Evolutionary conservation across 805 yeast genomes (phyloP), one percentile per base, ranked within the genome.

Genomic region (Yarrowia sp.): DNA sequence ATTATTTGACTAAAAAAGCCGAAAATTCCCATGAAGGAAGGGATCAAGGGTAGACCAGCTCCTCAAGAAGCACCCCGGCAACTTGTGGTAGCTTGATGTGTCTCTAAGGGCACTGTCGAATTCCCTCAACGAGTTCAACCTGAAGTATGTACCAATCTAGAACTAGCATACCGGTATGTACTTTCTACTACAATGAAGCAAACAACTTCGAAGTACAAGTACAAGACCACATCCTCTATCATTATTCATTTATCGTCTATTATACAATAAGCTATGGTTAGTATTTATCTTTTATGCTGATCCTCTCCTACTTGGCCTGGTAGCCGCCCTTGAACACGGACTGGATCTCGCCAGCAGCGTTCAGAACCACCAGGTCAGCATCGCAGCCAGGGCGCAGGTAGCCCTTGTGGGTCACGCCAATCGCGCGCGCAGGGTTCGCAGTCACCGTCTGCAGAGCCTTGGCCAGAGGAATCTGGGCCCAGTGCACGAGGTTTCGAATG

Each of bases 391-490:
- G 72, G 53, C 73, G 72, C 67, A 83, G 77, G 71, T 75, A 81
- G 0, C 87, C 87, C 68, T 81, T 80, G 49, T 72, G 69, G 9
- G 74, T 68, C 7, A 80, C 66, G 12, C 80, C 78, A 25, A 82
- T 68, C 6, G 83, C 76, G n/a, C 65, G 69, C 1, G 86, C 83
- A 14, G 87, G 81, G 65, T 80, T 78, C 63, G 80, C 79, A 41
- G 86, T 83, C 44, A 78, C 83, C 3, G 84, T 77, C 65, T 78
- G 74, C n/a, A 83, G 74, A n/a, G 85, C 86, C 67, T 79, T 76
- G 9, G 81, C 79, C 62, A 83, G 73, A 4, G 80, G 65, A 24
- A 81, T 71, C 22, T 73, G 72, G 4, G 81, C 74, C 87, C 87
- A 83, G 44, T 71, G 64, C 68, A 78, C 74, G 60, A 82, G 73